These are phyloP conservation scores for Aspergillus glaucus DNA, from an alignment of 2,329 filamentous ascomycete species.

Conservation along the genomic window DNA sequence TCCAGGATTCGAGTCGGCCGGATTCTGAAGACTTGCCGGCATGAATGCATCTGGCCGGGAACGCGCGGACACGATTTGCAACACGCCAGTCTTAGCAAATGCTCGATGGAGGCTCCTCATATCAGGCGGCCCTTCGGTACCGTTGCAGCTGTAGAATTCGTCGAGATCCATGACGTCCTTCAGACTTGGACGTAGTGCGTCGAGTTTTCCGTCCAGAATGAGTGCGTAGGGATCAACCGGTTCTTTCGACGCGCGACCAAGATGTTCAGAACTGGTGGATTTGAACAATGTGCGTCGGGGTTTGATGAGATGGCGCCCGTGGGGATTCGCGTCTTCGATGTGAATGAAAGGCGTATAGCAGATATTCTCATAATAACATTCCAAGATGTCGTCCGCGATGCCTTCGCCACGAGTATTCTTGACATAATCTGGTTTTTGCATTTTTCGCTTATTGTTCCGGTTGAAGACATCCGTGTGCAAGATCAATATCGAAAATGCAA, in stretches of 20 bases:
- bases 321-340: conserved; percentile 76
- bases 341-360: conserved; percentile 97
- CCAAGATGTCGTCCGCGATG: conserved; percentile 86
- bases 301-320: conserved; percentile 67
- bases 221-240: conserved; percentile 92
- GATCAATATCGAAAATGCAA: conserved; percentile 93
- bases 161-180: conserved; percentile 91
- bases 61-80: conserved; percentile 91
- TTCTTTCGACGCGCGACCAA: conserved; percentile 64
- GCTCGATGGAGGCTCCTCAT: conserved; percentile 76
- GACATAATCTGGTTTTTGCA: conserved; percentile 92
- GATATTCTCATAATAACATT: conserved; percentile 98
- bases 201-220: conserved; percentile 83
- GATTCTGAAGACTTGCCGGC: conserved; percentile 78
- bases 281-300: conserved; percentile 66
- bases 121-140: conserved; percentile 68
- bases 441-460: conserved; percentile 99
- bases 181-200: conserved; percentile 73
- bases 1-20: conserved; percentile 78
- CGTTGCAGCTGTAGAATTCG: conserved; percentile 83
- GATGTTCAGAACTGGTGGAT: conserved; percentile 56
- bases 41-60: conserved; percentile 95
- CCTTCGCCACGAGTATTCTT: conserved; percentile 91
- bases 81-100: conserved; percentile 82
- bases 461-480: conserved; percentile 99